phyloP scores from a whole-genome alignment of 2,329 filamentous ascomycete genomes.

The Aspergillus sp. region DNA sequence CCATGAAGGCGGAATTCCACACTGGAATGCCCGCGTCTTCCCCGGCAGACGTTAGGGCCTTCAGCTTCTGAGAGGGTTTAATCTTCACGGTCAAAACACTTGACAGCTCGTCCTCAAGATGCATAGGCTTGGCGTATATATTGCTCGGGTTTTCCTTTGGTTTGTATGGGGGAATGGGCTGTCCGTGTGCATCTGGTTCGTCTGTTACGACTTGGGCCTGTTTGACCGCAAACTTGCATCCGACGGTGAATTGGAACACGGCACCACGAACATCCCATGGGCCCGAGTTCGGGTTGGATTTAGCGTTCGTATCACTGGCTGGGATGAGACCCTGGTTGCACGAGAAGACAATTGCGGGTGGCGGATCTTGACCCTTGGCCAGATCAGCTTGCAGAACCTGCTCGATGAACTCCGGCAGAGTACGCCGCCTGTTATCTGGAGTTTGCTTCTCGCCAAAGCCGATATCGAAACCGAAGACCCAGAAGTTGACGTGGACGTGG shows the following conservation, averaged over 20 bases:
- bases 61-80: too few relatives aligned
- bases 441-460: slow-evolving; percentile 9
- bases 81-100: too few relatives aligned
- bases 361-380: background rate
- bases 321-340: background rate
- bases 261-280: background rate
- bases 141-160: too few relatives aligned
- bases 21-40: too few relatives aligned
- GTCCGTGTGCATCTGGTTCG: too few relatives aligned
- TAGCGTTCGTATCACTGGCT: background rate
- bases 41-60: too few relatives aligned
- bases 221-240: slow-evolving; percentile 4
- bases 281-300: background rate
- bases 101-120: too few relatives aligned
- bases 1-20: too few relatives aligned
- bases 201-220: background rate
- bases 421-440: background rate
- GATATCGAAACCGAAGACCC: slow-evolving; percentile 16
- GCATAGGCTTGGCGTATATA: too few relatives aligned
- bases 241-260: slow-evolving; percentile 1
- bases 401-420: background rate
- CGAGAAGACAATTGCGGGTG: background rate
- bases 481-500: slow-evolving; percentile 17
- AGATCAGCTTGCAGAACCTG: background rate
- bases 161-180: too few relatives aligned